These are phyloP conservation scores for Solanum dulcamara DNA, from an alignment of 257 asterid species.

Conservation along the genomic window DNA sequence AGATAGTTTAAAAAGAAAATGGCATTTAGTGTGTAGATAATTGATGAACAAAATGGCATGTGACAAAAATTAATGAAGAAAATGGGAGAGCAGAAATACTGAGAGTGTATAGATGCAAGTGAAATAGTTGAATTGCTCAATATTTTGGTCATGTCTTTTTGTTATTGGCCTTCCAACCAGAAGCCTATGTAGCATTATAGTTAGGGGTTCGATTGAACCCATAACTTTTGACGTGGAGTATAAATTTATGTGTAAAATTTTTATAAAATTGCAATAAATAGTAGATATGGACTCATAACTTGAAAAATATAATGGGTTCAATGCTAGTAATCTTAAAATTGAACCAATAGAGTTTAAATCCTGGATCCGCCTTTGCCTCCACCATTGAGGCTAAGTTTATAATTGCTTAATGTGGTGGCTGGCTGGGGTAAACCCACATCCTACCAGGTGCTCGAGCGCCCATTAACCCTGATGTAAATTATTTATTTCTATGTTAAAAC, in stretches of 20 bases:
- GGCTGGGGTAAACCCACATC: background rate
- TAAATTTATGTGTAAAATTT: background rate
- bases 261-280: background rate
- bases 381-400: background rate
- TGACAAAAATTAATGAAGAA: background rate
- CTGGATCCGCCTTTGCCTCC: background rate
- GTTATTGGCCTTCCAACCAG: background rate
- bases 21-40: background rate
- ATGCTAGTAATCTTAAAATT: background rate
- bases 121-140: background rate
- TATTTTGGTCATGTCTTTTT: background rate
- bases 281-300: background rate
- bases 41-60: background rate
- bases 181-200: background rate
- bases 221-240: background rate
- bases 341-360: background rate
- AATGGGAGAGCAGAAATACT: background rate
- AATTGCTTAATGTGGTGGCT: background rate
- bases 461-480: background rate
- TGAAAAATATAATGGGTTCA: background rate
- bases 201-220: background rate
- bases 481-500: background rate
- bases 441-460: background rate
- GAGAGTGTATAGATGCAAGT: background rate
- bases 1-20: background rate